Evolutionary conservation across 495 filamentous ascomycete genomes (phyloP).

Genomic region (Echria macrotheca): DNA sequence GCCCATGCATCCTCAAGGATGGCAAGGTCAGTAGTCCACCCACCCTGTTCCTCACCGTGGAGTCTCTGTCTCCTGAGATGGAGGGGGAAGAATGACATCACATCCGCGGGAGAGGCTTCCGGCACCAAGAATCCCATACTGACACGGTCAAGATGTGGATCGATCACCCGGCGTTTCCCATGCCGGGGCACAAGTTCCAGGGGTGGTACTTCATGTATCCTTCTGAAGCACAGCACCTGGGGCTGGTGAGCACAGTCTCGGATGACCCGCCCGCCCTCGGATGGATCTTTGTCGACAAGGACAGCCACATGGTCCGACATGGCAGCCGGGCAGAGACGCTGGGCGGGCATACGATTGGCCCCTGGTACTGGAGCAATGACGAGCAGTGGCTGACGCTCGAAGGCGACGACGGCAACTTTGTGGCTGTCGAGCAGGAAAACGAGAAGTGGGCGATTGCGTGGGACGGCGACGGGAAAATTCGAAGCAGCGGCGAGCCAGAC

Average conservation of each 20-base stretch:
- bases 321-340: constrained; percentile 43
- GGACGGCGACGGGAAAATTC: constrained; percentile 32
- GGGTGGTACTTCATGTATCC: constrained; percentile 59
- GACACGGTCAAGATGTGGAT: constrained; percentile 34
- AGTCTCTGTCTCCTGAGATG: no score
- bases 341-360: constrained; percentile 46
- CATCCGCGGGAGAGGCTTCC: neutral
- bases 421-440: constrained; percentile 39
- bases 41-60: neutral
- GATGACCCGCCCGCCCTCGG: constrained; percentile 59
- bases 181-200: constrained; percentile 49
- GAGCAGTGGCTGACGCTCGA: constrained; percentile 51
- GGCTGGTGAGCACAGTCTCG: constrained; percentile 52
- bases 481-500: constrained; percentile 16
- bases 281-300: constrained; percentile 59
- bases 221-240: constrained; percentile 47
- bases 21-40: constrained; percentile 40
- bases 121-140: neutral
- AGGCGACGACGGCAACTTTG: constrained; percentile 32
- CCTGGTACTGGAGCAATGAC: constrained; percentile 53
- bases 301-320: constrained; percentile 50
- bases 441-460: constrained; percentile 42
- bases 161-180: constrained; percentile 39
- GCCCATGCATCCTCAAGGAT: constrained; percentile 38
- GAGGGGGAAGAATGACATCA: constrained; percentile 15